Conservation (phyloP, 805 yeast genomes). For the Metschnikowia henanensis region DNA sequence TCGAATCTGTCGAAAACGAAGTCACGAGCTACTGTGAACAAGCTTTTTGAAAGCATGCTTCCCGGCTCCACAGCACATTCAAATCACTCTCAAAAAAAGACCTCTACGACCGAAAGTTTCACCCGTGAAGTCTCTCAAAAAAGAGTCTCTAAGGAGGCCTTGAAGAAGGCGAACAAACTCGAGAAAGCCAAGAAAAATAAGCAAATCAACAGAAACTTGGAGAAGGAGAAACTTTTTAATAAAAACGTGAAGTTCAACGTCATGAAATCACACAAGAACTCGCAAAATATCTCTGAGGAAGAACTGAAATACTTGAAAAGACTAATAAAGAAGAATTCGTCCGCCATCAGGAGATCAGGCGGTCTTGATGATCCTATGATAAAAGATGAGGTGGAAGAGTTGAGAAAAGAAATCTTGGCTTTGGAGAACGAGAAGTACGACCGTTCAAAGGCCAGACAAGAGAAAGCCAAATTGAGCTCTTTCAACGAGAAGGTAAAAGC, state of each 20-base stretch:
- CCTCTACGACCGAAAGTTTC: conserved; percentile 18
- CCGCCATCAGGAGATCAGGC: conserved; percentile 27
- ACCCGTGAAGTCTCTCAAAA: conserved; percentile 17
- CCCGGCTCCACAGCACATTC: conserved; percentile 17
- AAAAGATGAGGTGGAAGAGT: conserved; percentile 30
- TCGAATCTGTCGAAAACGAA: conserved; percentile 22
- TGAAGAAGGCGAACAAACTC: conserved; percentile 19
- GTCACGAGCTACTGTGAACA: conserved; percentile 26
- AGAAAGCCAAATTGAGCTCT: conserved; percentile 21
- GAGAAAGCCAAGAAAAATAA: conserved; percentile 24
- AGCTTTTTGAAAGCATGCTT: conserved; percentile 25
- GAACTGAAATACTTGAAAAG: conserved; percentile 40
- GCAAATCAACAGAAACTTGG: conserved; percentile 28
- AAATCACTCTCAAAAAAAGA: conserved; percentile 1
- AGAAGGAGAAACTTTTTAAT: conserved; percentile 31
- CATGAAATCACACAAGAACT: conserved; percentile 32
- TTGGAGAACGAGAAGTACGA: conserved; percentile 23
- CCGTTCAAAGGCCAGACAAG: conserved; percentile 24
- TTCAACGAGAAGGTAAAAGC: conserved; percentile 41
- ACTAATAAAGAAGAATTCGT: conserved; percentile 37
- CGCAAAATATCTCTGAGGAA: conserved; percentile 26
- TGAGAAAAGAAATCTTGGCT: conserved; percentile 28
- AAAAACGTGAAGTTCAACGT: conserved; percentile 40
- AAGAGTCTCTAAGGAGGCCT: conserved; percentile 18
- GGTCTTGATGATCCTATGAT: conserved; percentile 34